Evolutionary conservation across 1,284 basidiomycete genomes (phyloP).

Genomic region (Cutaneotrichosporon cutaneum): DNA sequence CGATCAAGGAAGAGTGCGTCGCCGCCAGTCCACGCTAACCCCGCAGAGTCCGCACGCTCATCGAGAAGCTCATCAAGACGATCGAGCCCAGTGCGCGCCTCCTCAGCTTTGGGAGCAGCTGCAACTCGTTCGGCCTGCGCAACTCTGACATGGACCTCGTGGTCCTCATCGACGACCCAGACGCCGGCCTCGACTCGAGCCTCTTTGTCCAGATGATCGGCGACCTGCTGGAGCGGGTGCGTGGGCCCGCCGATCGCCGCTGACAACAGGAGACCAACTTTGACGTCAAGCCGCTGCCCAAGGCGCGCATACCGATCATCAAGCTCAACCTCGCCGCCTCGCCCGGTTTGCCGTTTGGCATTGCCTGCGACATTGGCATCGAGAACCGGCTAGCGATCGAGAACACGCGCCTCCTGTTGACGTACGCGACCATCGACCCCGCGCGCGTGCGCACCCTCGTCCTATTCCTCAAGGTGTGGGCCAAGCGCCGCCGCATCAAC

Average conservation of each 20-base stretch:
- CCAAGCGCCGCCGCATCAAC: conserved; percentile 96
- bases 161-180: conserved; percentile 82
- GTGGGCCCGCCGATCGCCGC: conserved; percentile 33
- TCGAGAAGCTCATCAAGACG: conserved; percentile 89
- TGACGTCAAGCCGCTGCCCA: conserved; percentile 85
- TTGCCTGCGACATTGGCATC: conserved; percentile 97
- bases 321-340: conserved; percentile 92
- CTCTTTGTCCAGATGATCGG: conserved; percentile 94
- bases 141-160: conserved; percentile 99
- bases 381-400: conserved; percentile 95
- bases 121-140: conserved; percentile 90
- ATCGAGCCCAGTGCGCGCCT: conserved; percentile 89
- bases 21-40: neutral
- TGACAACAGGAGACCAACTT: conserved; percentile 81
- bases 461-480: conserved; percentile 98
- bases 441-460: conserved; percentile 90
- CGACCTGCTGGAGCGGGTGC: conserved; percentile 83
- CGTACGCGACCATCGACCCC: conserved; percentile 96
- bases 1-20: conserved; percentile 79
- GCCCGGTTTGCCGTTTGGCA: conserved; percentile 77
- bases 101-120: conserved; percentile 88
- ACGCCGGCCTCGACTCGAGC: conserved; percentile 66
- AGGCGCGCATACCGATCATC: conserved; percentile 97
- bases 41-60: conserved; percentile 74
- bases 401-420: conserved; percentile 92